These are phyloP conservation scores for Albophoma yamanashiensis DNA, from an alignment of 2,329 filamentous ascomycete genomes.

Conservation along the genomic window DNA sequence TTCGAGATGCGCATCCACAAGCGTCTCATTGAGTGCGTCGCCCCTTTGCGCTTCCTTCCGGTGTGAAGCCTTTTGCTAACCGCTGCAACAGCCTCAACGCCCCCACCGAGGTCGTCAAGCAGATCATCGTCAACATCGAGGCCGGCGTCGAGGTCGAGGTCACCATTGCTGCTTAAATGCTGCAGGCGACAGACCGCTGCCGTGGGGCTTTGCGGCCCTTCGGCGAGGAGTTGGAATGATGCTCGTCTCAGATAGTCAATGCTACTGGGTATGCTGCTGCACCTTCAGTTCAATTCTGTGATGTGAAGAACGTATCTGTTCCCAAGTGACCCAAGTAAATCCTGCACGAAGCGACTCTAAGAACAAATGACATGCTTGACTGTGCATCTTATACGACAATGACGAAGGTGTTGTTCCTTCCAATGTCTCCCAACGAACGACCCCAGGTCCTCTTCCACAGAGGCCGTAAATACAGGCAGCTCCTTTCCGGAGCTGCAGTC, in stretches of 20 bases:
- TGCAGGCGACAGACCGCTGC: background rate
- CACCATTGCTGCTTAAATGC: constrained; percentile 69
- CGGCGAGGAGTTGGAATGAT: background rate
- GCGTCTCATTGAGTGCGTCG: constrained; percentile 79
- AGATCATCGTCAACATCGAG: constrained; percentile 94
- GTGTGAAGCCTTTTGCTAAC: constrained; percentile 3
- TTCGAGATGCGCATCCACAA: constrained; percentile 99
- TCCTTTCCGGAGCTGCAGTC: background rate
- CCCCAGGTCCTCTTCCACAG: background rate
- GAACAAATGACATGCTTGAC: background rate
- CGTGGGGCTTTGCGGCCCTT: background rate
- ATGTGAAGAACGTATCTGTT: background rate
- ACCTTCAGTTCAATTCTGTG: background rate
- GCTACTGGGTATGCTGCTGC: background rate
- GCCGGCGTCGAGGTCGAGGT: constrained; percentile 90
- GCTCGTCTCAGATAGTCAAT: background rate
- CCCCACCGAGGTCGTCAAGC: constrained; percentile 94
- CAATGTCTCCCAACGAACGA: background rate
- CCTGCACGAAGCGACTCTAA: background rate
- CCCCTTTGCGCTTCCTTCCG: background rate
- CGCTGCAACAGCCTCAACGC: constrained; percentile 60
- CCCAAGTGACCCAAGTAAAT: background rate
- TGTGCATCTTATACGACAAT: background rate
- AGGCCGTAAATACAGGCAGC: background rate
- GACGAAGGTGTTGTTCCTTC: background rate